Base-by-base conservation (phyloP, 2,329 filamentous ascomycete species). In the Fusarium albosuccineum region DNA sequence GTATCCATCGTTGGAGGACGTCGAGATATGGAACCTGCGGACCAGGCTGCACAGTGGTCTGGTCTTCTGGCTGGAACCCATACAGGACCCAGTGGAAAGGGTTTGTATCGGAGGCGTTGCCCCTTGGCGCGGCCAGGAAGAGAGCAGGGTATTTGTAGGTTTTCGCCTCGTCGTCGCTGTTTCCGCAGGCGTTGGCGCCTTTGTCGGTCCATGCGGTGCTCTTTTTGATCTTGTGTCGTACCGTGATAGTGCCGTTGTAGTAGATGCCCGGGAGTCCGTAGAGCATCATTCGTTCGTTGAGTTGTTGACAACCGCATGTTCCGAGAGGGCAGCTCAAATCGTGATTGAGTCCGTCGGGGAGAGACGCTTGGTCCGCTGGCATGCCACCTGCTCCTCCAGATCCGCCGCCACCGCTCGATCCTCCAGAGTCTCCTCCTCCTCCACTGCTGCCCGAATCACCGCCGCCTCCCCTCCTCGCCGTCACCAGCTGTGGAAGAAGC, bases 181-280 rank as follows among this genome's bases (percentile, higher is more conserved):
- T 65, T 34, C 60, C 55, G 57, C 64, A 67, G 30, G 30, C 45
- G n/a, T 49, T 17, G 17, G 33, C 29, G 14, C 44, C 37, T 4
- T 52, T 51, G 27, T 40, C n/a, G 13, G 53, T 52, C 64, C 64
- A 67, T 37, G 44, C 57, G 3, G 60, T 40, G 55, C 56, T 67
- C 29, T 52, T 22, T 4, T 54, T 62, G 29, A 67, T 57, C 10
- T 53, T 34, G 16, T 67, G 65, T 30, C 41, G 37, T n/a, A 67
- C 33, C 1, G 62, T 67, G 36, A 67, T 36, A 6, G 54, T 67
- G 30, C 65, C 65, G 39, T 67, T 67, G 52, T 67, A 67, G 55
- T 67, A 67, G 27, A 67, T 27, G 2, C 65, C 65, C 6, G 65
- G 65, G 2, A 67, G 45, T 17, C 65, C 65, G 13, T 57, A 67